phyloP scores from a whole-genome alignment of 2,329 filamentous ascomycete species.

The Biscogniauxia mediterranea region DNA sequence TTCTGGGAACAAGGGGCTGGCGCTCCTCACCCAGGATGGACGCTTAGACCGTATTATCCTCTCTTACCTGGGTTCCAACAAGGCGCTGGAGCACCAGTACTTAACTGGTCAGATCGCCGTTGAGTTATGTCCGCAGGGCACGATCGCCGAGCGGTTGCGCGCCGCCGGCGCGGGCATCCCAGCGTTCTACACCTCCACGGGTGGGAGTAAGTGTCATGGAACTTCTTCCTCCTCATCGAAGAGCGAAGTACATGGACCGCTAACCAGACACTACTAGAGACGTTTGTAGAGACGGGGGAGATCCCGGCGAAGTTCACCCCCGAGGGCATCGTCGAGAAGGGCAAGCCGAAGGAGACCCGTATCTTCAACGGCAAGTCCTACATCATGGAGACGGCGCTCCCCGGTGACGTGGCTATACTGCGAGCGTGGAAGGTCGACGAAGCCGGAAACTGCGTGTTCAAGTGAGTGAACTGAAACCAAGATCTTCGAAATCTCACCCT shows the following conservation, averaged over 20 bases:
- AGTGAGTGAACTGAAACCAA: slow-evolving; percentile 40
- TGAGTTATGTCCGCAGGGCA: slow-evolving; percentile 75
- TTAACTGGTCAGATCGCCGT: slow-evolving; percentile 71
- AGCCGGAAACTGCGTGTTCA: slow-evolving; percentile 77
- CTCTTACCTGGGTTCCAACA: slow-evolving; percentile 76
- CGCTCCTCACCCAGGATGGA: slow-evolving; percentile 65
- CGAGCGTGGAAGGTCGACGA: slow-evolving; percentile 75
- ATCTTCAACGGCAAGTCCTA: slow-evolving; percentile 72
- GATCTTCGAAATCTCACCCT: too few species aligned
- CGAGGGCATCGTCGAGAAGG: slow-evolving; percentile 62
- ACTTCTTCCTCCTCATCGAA: not conserved
- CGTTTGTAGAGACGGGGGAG: slow-evolving; percentile 65
- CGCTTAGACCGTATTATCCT: slow-evolving; percentile 71
- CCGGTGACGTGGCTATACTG: slow-evolving; percentile 74
- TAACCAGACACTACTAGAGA: slow-evolving; percentile 41
- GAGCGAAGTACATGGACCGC: slow-evolving; percentile 7
- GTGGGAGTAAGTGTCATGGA: slow-evolving; percentile 49
- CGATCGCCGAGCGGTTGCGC: slow-evolving; percentile 68
- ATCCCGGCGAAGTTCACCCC: slow-evolving; percentile 61
- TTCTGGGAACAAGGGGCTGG: slow-evolving; percentile 65
- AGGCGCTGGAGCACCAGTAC: slow-evolving; percentile 72
- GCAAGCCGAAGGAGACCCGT: slow-evolving; percentile 66
- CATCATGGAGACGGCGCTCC: slow-evolving; percentile 74
- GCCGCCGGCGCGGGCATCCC: slow-evolving; percentile 75
- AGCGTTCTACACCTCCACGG: slow-evolving; percentile 78